Evolutionary conservation across 495 filamentous ascomycete species (phyloP).

Genomic region (Tuber microsphaerosporum): DNA sequence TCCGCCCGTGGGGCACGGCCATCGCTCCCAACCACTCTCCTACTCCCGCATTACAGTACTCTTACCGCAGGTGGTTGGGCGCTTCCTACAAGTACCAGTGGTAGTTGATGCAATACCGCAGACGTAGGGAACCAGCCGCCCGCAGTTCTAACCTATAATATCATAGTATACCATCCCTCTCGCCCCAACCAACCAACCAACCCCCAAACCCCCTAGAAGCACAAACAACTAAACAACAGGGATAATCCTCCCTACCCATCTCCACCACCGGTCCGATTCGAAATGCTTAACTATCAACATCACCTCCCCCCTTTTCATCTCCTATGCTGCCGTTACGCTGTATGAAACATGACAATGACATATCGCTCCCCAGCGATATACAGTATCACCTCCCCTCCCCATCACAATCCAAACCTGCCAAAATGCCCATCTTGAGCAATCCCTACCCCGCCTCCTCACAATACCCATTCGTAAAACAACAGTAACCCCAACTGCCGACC

Average conservation of each 20-base stretch:
- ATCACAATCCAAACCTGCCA: not conserved
- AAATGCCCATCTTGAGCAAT: too few relatives aligned
- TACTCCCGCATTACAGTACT: not conserved
- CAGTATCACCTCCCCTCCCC: not conserved
- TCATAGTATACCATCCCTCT: not conserved
- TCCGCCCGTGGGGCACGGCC: not conserved
- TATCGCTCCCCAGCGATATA: not conserved
- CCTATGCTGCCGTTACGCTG: not conserved
- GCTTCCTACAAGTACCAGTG: not conserved
- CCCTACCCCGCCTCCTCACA: not conserved
- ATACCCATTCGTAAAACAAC: too few relatives aligned
- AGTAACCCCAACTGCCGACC: constrained; percentile 61
- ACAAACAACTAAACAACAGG: not conserved
- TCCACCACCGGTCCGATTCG: not conserved
- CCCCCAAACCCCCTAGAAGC: not conserved
- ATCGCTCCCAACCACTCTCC: not conserved
- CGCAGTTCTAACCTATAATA: not conserved
- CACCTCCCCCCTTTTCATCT: not conserved
- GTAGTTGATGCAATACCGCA: not conserved
- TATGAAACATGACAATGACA: not conserved
- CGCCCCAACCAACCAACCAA: not conserved
- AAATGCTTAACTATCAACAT: not conserved
- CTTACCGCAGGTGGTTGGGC: not conserved
- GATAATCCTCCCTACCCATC: not conserved
- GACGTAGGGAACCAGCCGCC: not conserved